Percentiles rank a stretch among this genome's conserved stretches.
These are phyloP conservation scores for Yamadazyma laniorum DNA, from an alignment of 805 yeast species.

Conservation along the genomic window DNA sequence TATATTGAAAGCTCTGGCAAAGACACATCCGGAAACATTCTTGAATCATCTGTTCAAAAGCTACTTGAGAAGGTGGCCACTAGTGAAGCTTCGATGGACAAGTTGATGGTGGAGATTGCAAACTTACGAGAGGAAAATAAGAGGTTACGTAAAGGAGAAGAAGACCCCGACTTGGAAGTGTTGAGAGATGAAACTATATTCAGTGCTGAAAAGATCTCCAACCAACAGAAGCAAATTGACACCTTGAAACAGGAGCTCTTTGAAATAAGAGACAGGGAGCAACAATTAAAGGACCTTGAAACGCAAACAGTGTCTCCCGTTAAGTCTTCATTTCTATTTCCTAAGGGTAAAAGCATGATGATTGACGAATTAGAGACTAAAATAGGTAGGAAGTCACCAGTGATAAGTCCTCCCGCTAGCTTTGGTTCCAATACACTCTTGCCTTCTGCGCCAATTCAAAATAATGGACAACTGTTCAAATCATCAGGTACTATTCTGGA, in stretches of 20 bases:
- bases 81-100: slow-evolving; percentile 33
- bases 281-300: neutral
- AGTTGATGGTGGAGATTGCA: slow-evolving; percentile 17
- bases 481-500: slow-evolving; percentile 1
- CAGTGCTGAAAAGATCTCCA: slow-evolving; percentile 21
- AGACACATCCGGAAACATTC: slow-evolving; percentile 28
- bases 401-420: neutral
- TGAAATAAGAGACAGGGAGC: slow-evolving; percentile 18
- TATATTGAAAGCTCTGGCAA: slow-evolving; percentile 14
- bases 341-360: slow-evolving; percentile 12
- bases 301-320: slow-evolving; percentile 16
- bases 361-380: slow-evolving; percentile 17
- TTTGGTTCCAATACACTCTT: too few species aligned
- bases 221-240: slow-evolving; percentile 25
- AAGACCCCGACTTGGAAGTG: slow-evolving; percentile 21
- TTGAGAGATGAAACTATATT: slow-evolving; percentile 22
- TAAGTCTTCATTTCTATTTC: slow-evolving; percentile 8
- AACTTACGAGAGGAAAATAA: slow-evolving; percentile 19
- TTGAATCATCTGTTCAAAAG: slow-evolving; percentile 29
- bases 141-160: slow-evolving; percentile 20
- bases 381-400: slow-evolving; percentile 8
- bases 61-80: slow-evolving; percentile 32
- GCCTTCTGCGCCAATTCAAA: too few species aligned
- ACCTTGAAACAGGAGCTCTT: slow-evolving; percentile 23
- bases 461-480: too few species aligned